phyloP scores from a whole-genome alignment of 2,329 filamentous ascomycete species.

The Penicillium sp. region DNA sequence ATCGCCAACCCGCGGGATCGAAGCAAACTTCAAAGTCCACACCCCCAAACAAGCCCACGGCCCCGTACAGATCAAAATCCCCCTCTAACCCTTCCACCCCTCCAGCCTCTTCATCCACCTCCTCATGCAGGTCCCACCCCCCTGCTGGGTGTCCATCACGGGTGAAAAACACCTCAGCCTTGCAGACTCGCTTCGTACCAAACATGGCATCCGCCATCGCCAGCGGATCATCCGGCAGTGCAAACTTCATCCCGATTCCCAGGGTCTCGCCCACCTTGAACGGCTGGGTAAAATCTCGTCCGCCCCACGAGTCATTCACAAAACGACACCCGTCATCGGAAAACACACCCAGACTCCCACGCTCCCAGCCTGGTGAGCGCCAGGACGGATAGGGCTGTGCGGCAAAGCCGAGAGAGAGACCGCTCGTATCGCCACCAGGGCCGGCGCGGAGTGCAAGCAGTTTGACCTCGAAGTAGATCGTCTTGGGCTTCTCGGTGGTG shows the following conservation, averaged over 20 bases:
- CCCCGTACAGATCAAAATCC: slow-evolving; percentile 65
- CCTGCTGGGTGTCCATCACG: slow-evolving; percentile 57
- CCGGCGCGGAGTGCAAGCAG: slow-evolving; percentile 50
- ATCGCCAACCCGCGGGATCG: slow-evolving; percentile 54
- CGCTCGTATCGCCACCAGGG: slow-evolving; percentile 50
- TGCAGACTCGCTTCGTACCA: slow-evolving; percentile 28
- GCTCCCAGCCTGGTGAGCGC: slow-evolving; percentile 66
- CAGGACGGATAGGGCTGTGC: slow-evolving; percentile 66
- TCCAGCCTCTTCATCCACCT: slow-evolving; percentile 60
- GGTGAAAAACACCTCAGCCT: slow-evolving; percentile 63
- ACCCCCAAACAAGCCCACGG: slow-evolving; percentile 64
- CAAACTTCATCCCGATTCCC: slow-evolving; percentile 62
- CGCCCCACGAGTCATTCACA: slow-evolving; percentile 64
- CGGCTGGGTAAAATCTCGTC: slow-evolving; percentile 58
- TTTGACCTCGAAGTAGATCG: slow-evolving; percentile 64
- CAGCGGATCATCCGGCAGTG: slow-evolving; percentile 43
- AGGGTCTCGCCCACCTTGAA: slow-evolving; percentile 60
- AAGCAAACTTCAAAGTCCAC: slow-evolving; percentile 63
- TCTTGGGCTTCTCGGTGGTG: slow-evolving; percentile 50
- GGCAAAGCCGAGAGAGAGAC: slow-evolving; percentile 62
- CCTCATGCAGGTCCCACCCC: slow-evolving; percentile 64
- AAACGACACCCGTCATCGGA: slow-evolving; percentile 66
- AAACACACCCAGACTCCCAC: slow-evolving; percentile 63
- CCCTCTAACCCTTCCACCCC: slow-evolving; percentile 68
- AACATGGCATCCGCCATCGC: slow-evolving; percentile 30